Evolutionary conservation across 2,329 filamentous ascomycete species (phyloP).

Genomic region (Capronia coronata): DNA sequence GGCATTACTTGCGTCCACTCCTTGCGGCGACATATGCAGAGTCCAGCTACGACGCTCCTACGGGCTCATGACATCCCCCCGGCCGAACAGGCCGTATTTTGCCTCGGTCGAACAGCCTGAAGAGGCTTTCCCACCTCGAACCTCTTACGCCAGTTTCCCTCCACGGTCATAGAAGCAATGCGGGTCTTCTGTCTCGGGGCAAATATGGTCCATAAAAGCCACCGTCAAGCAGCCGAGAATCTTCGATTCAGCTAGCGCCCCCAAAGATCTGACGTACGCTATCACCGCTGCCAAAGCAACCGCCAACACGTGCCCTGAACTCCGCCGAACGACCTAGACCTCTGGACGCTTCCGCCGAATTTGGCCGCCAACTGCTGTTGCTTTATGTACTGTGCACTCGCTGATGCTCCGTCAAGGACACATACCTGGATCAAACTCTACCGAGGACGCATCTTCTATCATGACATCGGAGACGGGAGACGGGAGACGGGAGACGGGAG

Average conservation of each 20-base stretch:
- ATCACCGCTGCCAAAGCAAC: too few species aligned
- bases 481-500: too few species aligned
- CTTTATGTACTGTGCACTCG: conserved; percentile 14
- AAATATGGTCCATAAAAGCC: too few species aligned
- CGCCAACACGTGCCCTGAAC: too few species aligned
- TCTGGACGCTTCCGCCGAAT: background rate
- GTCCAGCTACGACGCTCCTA: background rate
- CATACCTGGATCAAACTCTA: conserved; percentile 19
- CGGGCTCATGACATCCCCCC: background rate
- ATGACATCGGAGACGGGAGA: conserved; percentile 13
- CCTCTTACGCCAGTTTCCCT: too few species aligned
- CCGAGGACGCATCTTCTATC: conserved; percentile 18
- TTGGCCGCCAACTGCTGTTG: conserved; percentile 15
- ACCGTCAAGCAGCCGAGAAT: too few species aligned
- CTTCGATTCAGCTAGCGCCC: too few species aligned
- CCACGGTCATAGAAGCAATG: too few species aligned
- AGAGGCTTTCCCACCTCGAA: too few species aligned
- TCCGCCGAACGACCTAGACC: background rate
- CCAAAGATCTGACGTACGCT: too few species aligned
- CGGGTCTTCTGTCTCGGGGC: too few species aligned
- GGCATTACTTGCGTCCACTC: background rate
- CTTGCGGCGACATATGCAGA: background rate
- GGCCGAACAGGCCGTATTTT: conserved; percentile 4
- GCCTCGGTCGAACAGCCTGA: too few species aligned
- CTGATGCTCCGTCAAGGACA: conserved; percentile 22